Conservation (phyloP, 163 green algal species). For the Chlamydomonas reinhardtii region DNA sequence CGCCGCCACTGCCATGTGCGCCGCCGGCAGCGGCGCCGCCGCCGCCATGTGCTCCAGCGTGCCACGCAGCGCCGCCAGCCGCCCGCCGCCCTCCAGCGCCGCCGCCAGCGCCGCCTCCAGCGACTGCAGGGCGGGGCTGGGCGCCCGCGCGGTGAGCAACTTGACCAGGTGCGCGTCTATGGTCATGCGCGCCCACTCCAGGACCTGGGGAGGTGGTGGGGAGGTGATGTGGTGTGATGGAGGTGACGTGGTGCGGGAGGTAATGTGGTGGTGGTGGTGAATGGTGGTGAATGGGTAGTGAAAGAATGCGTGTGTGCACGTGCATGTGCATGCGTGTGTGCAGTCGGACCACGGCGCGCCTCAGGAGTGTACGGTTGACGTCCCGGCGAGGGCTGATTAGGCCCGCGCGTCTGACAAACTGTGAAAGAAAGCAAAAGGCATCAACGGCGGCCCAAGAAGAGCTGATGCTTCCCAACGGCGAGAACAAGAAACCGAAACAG, state of each 20-base stretch:
- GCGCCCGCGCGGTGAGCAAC: slow-evolving; percentile 45
- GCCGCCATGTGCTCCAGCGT: slow-evolving; percentile 55
- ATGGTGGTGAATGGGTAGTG: not conserved
- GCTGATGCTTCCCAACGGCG: too few species aligned
- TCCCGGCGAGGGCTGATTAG: not conserved
- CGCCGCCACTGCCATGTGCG: slow-evolving; percentile 56
- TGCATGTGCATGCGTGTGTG: too few species aligned
- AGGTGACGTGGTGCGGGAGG: not conserved
- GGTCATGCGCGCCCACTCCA: slow-evolving; percentile 61
- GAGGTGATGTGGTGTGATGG: too few species aligned
- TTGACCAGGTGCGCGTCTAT: slow-evolving; percentile 62
- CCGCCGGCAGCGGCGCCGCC: slow-evolving; percentile 51
- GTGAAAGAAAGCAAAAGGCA: slow-evolving; percentile 46
- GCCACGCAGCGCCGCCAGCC: slow-evolving; percentile 54
- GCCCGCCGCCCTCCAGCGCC: slow-evolving; percentile 40
- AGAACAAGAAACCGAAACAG: too few species aligned
- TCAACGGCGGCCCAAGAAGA: too few species aligned
- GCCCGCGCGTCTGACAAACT: slow-evolving; percentile 48
- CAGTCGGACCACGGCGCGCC: too few species aligned
- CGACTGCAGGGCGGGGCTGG: slow-evolving; percentile 14
- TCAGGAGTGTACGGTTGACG: slow-evolving; percentile 7
- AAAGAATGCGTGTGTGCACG: too few species aligned
- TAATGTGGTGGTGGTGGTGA: not conserved
- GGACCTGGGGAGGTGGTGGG: slow-evolving; percentile 36
- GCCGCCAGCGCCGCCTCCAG: not conserved